Evolutionary conservation across 2,329 filamentous ascomycete genomes (phyloP).

Genomic region (Cladophialophora immunda): DNA sequence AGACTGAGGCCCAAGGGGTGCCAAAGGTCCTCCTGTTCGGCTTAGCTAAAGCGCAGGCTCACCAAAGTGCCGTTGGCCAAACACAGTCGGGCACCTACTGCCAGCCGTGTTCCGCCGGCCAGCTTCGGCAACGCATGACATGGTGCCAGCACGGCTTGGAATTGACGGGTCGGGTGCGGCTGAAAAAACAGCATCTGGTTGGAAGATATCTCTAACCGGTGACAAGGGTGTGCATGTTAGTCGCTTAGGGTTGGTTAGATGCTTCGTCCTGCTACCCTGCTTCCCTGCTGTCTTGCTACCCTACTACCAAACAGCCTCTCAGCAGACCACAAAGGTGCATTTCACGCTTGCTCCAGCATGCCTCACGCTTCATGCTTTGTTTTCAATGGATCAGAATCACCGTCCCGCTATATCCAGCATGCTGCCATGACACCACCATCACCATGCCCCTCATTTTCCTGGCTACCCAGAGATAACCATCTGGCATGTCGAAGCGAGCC

Average conservation of each 20-base stretch:
- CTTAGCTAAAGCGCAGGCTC: not conserved
- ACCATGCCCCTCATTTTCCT: not conserved
- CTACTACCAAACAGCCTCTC: not conserved
- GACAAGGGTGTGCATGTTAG: not conserved
- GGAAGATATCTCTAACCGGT: conserved; percentile 2
- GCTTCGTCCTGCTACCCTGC: not conserved
- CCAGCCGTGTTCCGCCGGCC: not conserved
- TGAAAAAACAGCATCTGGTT: not conserved
- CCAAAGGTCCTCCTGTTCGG: not conserved
- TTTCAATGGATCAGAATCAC: not conserved
- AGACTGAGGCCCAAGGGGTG: not conserved
- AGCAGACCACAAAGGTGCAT: not conserved
- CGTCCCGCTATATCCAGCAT: not conserved
- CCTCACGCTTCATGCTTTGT: not conserved
- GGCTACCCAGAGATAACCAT: not conserved
- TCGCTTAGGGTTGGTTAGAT: not conserved
- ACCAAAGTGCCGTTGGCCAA: not conserved
- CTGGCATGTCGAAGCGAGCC: conserved; percentile 3
- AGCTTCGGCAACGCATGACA: conserved; percentile 18
- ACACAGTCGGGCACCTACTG: not conserved
- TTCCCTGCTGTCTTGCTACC: not conserved
- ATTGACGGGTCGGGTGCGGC: not conserved
- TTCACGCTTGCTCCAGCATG: not conserved
- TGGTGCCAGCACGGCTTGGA: not conserved
- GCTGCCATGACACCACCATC: conserved; percentile 17